Conservation (phyloP, 495 filamentous ascomycete species). For the Oleoguttula mirabilis region DNA sequence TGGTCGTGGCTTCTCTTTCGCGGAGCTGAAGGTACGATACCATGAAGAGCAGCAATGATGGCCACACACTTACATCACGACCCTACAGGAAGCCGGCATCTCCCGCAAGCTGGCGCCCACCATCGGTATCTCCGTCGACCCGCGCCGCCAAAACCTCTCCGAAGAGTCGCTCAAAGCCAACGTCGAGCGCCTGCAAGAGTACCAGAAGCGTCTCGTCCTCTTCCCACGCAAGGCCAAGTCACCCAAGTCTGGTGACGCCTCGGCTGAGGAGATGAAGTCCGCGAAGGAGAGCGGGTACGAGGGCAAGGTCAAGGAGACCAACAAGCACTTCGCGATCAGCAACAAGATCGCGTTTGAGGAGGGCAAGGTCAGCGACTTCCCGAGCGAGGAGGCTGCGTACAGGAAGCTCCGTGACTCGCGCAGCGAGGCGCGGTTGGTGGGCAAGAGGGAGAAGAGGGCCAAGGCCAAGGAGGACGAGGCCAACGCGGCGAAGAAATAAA, state of each 20-base stretch:
- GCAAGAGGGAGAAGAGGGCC: slow-evolving; percentile 83
- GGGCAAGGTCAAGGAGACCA: slow-evolving; percentile 33
- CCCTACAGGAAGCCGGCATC: slow-evolving; percentile 75
- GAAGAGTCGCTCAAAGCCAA: slow-evolving; percentile 86
- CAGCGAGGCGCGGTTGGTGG: slow-evolving; percentile 67
- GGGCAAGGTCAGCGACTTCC: slow-evolving; percentile 67
- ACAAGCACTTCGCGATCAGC: slow-evolving; percentile 50
- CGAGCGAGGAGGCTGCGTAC: slow-evolving; percentile 72
- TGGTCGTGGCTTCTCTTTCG: slow-evolving; percentile 91
- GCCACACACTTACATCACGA: neutral
- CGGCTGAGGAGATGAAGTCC: slow-evolving; percentile 69
- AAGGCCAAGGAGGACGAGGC: slow-evolving; percentile 88
- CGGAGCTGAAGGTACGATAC: slow-evolving; percentile 83
- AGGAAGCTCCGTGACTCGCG: slow-evolving; percentile 72
- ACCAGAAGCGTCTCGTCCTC: slow-evolving; percentile 86
- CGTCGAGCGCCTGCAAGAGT: slow-evolving; percentile 90
- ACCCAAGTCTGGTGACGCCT: slow-evolving; percentile 79
- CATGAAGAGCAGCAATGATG: neutral
- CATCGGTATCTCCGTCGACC: slow-evolving; percentile 93
- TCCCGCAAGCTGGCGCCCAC: slow-evolving; percentile 86
- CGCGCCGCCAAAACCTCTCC: slow-evolving; percentile 90
- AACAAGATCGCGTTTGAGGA: slow-evolving; percentile 54
- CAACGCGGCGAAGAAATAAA: slow-evolving; percentile 80
- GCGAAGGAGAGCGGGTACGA: slow-evolving; percentile 53
- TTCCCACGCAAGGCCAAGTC: slow-evolving; percentile 93